phyloP scores from a whole-genome alignment of 139 green algal species.

The Tetradesmus lagerheimii region DNA sequence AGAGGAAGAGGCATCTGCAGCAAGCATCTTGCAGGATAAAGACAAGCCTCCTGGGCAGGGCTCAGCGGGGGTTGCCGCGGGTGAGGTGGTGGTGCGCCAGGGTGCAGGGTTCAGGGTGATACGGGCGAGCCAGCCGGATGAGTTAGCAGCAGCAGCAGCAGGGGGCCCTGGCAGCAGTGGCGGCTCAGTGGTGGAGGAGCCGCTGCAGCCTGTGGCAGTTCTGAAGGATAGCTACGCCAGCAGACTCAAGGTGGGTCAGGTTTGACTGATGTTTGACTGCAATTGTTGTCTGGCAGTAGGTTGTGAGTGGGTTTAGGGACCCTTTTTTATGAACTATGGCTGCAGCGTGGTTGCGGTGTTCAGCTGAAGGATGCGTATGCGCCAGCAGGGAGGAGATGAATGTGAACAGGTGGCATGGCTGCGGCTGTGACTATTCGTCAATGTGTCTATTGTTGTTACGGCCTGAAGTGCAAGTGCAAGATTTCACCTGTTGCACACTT shows the following conservation, averaged over 20 bases:
- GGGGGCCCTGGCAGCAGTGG: background rate
- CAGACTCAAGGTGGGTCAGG: background rate
- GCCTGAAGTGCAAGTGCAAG: too few species aligned
- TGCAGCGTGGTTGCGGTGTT: too few species aligned
- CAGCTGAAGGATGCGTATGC: too few species aligned
- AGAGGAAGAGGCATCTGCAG: background rate
- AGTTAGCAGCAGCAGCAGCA: conserved; percentile 20
- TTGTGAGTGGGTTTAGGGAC: too few species aligned
- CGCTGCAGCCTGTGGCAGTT: conserved; percentile 40
- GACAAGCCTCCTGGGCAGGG: background rate
- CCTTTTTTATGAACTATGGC: too few species aligned
- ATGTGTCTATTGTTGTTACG: too few species aligned
- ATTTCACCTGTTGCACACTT: too few species aligned
- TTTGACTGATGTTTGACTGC: background rate
- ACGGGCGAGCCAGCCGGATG: too few species aligned
- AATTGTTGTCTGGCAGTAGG: background rate
- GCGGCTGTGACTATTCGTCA: too few species aligned
- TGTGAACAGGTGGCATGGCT: too few species aligned
- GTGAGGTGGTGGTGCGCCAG: background rate
- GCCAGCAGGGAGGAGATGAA: too few species aligned
- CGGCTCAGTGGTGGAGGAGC: conserved; percentile 32
- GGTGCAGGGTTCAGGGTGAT: conserved; percentile 25
- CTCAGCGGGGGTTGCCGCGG: background rate
- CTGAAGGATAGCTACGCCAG: background rate
- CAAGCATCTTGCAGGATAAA: background rate